These are phyloP conservation scores for Picocystis sp. DNA, from an alignment of 163 green algal genomes.

Conservation along the genomic window DNA sequence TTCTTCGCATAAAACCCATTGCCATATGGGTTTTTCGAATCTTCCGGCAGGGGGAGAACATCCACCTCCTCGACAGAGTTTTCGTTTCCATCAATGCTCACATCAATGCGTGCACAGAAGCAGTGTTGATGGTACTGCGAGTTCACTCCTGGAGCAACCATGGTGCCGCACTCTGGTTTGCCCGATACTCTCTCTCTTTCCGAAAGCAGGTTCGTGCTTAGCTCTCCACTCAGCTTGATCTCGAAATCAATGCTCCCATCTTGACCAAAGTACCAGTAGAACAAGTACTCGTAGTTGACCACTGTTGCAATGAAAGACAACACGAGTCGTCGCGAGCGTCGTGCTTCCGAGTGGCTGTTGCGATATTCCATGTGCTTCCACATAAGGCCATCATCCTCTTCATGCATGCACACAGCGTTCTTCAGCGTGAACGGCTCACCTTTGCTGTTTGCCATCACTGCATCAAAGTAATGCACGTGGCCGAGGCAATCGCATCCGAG, in stretches of 20 bases:
- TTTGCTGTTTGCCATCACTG: constrained; percentile 29
- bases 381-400: constrained; percentile 71
- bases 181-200: constrained; percentile 20
- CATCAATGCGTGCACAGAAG: constrained; percentile 70
- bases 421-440: constrained; percentile 40
- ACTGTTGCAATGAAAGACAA: constrained; percentile 67
- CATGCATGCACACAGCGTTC: constrained; percentile 80
- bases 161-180: constrained; percentile 25
- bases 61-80: constrained; percentile 16
- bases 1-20: constrained; percentile 12
- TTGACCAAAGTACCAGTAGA: constrained; percentile 55
- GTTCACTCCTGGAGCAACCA: constrained; percentile 42
- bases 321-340: constrained; percentile 32
- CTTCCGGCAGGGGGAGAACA: constrained; percentile 4
- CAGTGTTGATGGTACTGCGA: constrained; percentile 68
- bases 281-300: constrained; percentile 58
- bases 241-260: constrained; percentile 69
- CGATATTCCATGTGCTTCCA: constrained; percentile 84
- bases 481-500: constrained; percentile 77
- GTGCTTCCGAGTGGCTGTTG: constrained; percentile 14
- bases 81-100: constrained; percentile 46
- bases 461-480: constrained; percentile 71
- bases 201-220: constrained; percentile 51
- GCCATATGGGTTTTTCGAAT: constrained; percentile 9
- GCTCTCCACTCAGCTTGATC: constrained; percentile 71